A percentile compares a stretch with the other conserved stretches of the same genome.
These are phyloP conservation scores for Trichosporon asahii DNA, from an alignment of 1,284 basidiomycete species.

Conservation along the genomic window DNA sequence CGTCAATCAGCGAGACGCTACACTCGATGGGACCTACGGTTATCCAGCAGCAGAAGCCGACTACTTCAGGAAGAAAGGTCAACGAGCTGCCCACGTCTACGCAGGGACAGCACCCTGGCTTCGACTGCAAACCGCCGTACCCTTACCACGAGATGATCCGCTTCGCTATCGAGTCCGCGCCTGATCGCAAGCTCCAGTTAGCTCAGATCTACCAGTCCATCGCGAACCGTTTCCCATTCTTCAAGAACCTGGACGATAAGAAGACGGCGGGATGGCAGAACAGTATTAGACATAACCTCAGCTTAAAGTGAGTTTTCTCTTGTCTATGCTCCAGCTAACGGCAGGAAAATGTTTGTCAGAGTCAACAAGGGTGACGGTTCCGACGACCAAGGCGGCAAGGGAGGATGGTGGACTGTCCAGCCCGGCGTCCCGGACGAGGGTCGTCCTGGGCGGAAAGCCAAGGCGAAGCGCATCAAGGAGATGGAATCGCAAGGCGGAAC, in stretches of 20 bases:
- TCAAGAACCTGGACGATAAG: constrained; percentile 50
- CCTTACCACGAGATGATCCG: constrained; percentile 52
- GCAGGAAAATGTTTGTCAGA: constrained; percentile 52
- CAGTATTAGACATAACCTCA: constrained; percentile 50
- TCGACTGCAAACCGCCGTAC: constrained; percentile 50
- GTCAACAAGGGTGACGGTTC: constrained; percentile 48
- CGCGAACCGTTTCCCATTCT: constrained; percentile 51
- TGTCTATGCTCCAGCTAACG: background rate
- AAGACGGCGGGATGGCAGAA: constrained; percentile 52
- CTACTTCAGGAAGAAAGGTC: constrained; percentile 28
- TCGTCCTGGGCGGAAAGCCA: constrained; percentile 48
- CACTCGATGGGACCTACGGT: background rate
- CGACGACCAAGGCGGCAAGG: constrained; percentile 49
- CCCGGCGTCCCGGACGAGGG: constrained; percentile 50
- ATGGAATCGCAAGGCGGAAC: background rate
- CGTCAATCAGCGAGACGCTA: constrained; percentile 28
- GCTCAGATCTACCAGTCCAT: constrained; percentile 49
- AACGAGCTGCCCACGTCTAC: constrained; percentile 42
- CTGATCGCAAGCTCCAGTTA: constrained; percentile 47
- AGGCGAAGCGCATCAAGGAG: constrained; percentile 30
- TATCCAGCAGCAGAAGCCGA: constrained; percentile 15
- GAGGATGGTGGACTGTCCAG: constrained; percentile 52
- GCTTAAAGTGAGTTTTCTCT: constrained; percentile 43
- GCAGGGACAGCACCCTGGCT: constrained; percentile 41
- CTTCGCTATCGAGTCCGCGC: constrained; percentile 48